Evolutionary conservation across 2,329 filamentous ascomycete species (phyloP), one percentile per base, ranked within the genome.

Genomic region (Ploettnerulaceae sp.): DNA sequence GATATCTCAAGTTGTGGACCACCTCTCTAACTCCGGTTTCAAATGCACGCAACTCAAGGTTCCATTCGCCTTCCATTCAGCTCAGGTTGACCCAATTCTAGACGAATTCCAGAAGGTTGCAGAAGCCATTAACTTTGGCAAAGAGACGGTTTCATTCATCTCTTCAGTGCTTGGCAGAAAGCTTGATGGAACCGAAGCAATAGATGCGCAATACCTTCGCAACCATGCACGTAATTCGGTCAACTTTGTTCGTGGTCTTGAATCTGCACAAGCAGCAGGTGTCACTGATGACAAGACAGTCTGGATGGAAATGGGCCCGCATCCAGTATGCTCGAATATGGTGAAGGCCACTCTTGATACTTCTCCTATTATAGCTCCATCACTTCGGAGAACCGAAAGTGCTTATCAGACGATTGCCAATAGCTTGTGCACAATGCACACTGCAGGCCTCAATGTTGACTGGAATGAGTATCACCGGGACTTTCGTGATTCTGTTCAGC

Each of bases 301-400:
- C 22, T 88, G 79, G 77, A 69, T 89, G 46, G 85, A 89, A 63
- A 68, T 89, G 53, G 85, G 85, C n/a, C 83, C 84, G 28, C 81
- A 87, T 58, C 82, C 84, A 0, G 76, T 88, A 11, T 84, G 79
- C 64, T 73, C 75, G 34, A 76, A 76, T 49, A 81, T 89, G 74
- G 74, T 87, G 54, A 84, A 82, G 68, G 74, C 77, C 12, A 79
- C 76, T 4, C 73, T 85, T 44, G 75, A 75, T 20, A 65, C 68
- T 5, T 67, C 71, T 7, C 76, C 74, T 20, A 70, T 75, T 31
- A 74, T 76, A 11, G 72, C 77, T 8, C 73, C 81, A 2, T 80
- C 82, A 2, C 69, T 86, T 8, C 79, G 78, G 24, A 77, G 81
- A 48, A 75, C 72, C 33, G 81, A 85, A 59, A 68, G 76, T 48